A percentile compares a stretch with the other conserved stretches of the same genome.
Conservation (phyloP, 495 filamentous ascomycete species). For the Talaromyces thailandensis region DNA sequence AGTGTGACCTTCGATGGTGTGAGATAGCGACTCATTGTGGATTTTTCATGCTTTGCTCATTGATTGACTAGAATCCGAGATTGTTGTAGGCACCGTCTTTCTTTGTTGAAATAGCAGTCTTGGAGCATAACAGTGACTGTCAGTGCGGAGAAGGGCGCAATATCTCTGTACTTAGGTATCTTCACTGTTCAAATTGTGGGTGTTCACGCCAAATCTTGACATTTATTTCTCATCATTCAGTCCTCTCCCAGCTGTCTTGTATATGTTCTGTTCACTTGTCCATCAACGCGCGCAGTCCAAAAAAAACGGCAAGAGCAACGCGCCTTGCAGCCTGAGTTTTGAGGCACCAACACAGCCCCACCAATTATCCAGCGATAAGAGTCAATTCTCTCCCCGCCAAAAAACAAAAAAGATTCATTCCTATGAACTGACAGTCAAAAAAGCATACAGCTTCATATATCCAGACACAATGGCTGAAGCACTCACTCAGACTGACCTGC, state of each 20-base stretch:
- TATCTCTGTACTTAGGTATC: not conserved
- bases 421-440: not conserved
- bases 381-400: not conserved
- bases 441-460: not conserved
- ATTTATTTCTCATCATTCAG: not conserved
- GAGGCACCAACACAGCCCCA: not conserved
- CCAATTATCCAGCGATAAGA: not conserved
- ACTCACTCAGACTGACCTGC: conserved; percentile 43
- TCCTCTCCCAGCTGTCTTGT: not conserved
- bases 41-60: not conserved
- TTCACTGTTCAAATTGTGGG: not conserved
- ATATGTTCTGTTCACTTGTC: not conserved
- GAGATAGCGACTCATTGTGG: conserved; percentile 65
- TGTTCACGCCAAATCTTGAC: not conserved
- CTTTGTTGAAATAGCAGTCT: not conserved
- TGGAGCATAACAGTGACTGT: not conserved
- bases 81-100: not conserved
- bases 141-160: not conserved
- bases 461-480: conserved; percentile 32
- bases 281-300: not conserved
- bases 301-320: not conserved
- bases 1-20: conserved; percentile 80
- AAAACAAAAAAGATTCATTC: not conserved
- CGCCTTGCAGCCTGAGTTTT: not conserved
- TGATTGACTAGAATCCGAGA: not conserved